phyloP scores from a whole-genome alignment of 495 filamentous ascomycete genomes.

The Letharia lupina region DNA sequence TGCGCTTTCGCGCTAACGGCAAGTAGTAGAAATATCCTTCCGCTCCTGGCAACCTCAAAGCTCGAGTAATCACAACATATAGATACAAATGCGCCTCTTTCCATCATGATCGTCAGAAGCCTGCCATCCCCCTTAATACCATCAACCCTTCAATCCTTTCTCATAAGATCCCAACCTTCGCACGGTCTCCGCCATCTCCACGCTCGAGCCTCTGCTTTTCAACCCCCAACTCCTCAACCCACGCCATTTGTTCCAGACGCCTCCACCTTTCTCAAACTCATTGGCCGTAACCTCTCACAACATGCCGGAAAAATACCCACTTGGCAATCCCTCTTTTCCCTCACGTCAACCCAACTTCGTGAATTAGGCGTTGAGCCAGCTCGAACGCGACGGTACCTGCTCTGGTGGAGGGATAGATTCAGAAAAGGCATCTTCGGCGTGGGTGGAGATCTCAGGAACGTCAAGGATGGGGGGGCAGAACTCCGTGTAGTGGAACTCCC shows the following conservation, averaged over 20 bases:
- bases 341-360: constrained; percentile 65
- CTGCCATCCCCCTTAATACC: neutral
- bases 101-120: constrained; percentile 11
- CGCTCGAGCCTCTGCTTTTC: constrained; percentile 13
- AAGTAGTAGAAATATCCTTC: constrained; percentile 3
- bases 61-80: neutral
- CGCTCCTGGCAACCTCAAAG: neutral
- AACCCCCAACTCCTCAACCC: constrained; percentile 49
- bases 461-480: constrained; percentile 63
- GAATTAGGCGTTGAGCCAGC: constrained; percentile 81
- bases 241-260: constrained; percentile 83
- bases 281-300: constrained; percentile 75
- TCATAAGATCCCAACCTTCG: neutral
- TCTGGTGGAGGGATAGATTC: constrained; percentile 80
- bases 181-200: constrained; percentile 15
- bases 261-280: constrained; percentile 82
- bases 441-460: constrained; percentile 67
- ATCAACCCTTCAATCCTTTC: neutral
- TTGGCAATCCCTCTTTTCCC: constrained; percentile 81
- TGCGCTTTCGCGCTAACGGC: constrained; percentile 10
- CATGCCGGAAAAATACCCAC: constrained; percentile 73
- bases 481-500: constrained; percentile 59
- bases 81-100: neutral
- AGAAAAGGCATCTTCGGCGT: constrained; percentile 63
- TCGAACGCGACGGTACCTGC: constrained; percentile 69